phyloP scores from a whole-genome alignment of 352 stramenopile genomes.

The Phytopythium mirpurense region DNA sequence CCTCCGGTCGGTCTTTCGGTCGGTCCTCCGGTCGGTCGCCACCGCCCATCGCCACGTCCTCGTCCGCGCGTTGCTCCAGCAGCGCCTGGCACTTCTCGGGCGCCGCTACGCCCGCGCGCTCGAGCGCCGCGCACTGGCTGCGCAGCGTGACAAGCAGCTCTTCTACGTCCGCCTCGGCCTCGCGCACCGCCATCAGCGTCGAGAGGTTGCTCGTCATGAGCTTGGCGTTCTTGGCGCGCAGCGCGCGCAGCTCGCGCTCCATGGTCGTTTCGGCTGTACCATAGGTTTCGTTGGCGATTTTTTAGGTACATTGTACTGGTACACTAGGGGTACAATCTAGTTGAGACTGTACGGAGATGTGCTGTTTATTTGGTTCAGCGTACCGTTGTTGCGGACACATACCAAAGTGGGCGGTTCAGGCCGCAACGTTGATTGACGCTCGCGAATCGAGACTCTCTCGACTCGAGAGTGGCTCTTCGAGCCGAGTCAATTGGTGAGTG shows the following conservation, averaged over 20 bases:
- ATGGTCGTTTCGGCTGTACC: slow-evolving; percentile 9
- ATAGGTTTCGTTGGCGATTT: too few relatives aligned
- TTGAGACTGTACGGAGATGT: too few relatives aligned
- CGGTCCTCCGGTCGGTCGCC: neutral
- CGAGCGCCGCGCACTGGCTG: slow-evolving; percentile 19
- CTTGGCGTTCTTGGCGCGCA: slow-evolving; percentile 34
- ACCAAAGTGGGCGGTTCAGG: too few relatives aligned
- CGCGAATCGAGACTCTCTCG: too few relatives aligned
- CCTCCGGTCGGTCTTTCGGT: too few relatives aligned
- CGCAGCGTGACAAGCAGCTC: slow-evolving; percentile 21
- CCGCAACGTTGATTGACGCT: too few relatives aligned
- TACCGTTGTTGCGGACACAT: too few relatives aligned
- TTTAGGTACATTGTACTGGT: too few relatives aligned
- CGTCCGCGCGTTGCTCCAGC: slow-evolving; percentile 9
- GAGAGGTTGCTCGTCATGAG: slow-evolving; percentile 55
- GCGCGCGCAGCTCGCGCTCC: slow-evolving; percentile 19
- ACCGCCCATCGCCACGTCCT: neutral
- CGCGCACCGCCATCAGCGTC: slow-evolving; percentile 45
- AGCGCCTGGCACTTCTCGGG: slow-evolving; percentile 24
- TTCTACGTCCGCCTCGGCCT: slow-evolving; percentile 36
- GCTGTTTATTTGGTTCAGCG: too few relatives aligned
- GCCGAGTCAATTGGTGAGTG: too few relatives aligned
- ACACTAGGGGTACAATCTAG: too few relatives aligned
- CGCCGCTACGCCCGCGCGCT: slow-evolving; percentile 18
- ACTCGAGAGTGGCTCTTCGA: too few relatives aligned